Conservation (phyloP, 1,284 basidiomycete genomes). For the Neonothopanus nambi region DNA sequence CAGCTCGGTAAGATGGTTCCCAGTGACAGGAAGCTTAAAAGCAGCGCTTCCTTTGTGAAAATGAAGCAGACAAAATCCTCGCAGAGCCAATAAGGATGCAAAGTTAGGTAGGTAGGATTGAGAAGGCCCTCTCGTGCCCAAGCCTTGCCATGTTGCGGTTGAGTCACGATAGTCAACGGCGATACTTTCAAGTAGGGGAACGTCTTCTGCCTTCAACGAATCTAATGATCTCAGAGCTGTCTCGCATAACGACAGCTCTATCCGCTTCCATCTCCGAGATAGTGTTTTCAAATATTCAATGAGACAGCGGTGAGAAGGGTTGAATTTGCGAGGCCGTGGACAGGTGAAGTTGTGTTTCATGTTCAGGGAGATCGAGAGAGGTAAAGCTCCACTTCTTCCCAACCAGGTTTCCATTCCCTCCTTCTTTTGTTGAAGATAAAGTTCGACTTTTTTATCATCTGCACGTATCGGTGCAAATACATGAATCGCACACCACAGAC, state of each 20-base stretch:
- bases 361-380: not conserved
- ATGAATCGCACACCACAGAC: slow-evolving; percentile 26
- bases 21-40: too few relatives aligned
- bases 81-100: too few relatives aligned
- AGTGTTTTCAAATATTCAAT: not conserved
- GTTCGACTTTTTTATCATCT: not conserved
- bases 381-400: not conserved
- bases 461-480: not conserved
- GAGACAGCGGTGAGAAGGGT: not conserved
- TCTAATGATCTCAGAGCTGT: not conserved
- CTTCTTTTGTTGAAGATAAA: too few relatives aligned
- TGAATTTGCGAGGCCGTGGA: not conserved
- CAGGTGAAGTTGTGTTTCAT: too few relatives aligned
- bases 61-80: too few relatives aligned
- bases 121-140: too few relatives aligned
- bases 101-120: too few relatives aligned
- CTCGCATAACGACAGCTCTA: not conserved
- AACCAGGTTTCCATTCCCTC: not conserved
- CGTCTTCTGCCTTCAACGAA: not conserved
- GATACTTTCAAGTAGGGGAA: not conserved
- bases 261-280: not conserved
- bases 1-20: too few relatives aligned
- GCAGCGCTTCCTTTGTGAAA: too few relatives aligned
- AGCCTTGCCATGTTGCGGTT: too few relatives aligned
- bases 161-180: too few relatives aligned